A percentile compares a stretch with the other conserved stretches of the same genome.
Conservation (phyloP, 805 yeast genomes). For the Trichomonascus vanleenenianus region DNA sequence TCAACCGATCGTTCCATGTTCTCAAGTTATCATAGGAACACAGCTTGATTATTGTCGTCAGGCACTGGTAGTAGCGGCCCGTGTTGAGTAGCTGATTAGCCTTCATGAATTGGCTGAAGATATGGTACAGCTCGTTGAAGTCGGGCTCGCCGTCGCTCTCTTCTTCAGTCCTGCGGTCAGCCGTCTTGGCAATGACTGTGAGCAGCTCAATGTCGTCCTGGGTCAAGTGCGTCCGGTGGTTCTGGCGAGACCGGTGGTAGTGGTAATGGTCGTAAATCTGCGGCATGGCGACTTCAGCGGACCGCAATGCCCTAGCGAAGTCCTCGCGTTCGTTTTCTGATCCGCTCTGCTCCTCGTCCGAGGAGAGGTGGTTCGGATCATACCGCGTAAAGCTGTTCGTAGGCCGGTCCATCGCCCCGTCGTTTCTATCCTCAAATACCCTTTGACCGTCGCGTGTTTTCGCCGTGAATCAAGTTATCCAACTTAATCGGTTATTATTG, state of each 20-base stretch:
- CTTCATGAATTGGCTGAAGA: constrained; percentile 10
- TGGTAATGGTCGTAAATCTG: constrained; percentile 2
- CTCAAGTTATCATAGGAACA: constrained; percentile 7
- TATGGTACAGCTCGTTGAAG: constrained; percentile 13
- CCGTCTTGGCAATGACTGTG: constrained; percentile 12
- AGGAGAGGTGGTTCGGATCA: constrained; percentile 9
- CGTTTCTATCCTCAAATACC: background rate
- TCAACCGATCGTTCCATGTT: constrained; percentile 16
- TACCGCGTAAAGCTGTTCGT: constrained; percentile 7
- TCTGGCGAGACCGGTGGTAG: background rate
- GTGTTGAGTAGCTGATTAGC: constrained; percentile 8
- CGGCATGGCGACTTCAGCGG: constrained; percentile 1
- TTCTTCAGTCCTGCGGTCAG: constrained; percentile 9
- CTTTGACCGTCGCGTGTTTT: background rate
- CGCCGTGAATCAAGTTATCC: too few relatives aligned
- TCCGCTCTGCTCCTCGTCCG: background rate
- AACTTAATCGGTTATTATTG: too few relatives aligned
- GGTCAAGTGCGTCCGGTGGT: too few relatives aligned
- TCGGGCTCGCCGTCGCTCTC: constrained; percentile 1
- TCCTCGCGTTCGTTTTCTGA: background rate
- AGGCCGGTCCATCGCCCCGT: background rate
- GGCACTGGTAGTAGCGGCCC: constrained; percentile 12
- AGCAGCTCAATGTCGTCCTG: constrained; percentile 13
- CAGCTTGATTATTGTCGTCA: constrained; percentile 12
- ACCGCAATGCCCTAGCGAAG: constrained; percentile 1